A percentile compares a stretch with the other conserved stretches of the same genome.
phyloP scores from a whole-genome alignment of 257 asterid genomes.

The Plantago major region DNA sequence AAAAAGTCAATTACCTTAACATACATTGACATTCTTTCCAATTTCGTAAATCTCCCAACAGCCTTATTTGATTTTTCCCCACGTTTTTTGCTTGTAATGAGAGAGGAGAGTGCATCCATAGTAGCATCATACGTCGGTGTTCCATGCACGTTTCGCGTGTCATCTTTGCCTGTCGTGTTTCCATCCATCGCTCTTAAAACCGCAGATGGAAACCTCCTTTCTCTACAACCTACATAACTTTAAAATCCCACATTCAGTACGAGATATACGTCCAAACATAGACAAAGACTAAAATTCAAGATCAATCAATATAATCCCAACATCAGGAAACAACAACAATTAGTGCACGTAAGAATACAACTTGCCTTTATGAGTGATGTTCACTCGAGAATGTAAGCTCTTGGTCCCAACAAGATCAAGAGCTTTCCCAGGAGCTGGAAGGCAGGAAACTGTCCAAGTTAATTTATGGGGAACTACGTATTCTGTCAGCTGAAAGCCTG shows the following conservation, averaged over 20 bases:
- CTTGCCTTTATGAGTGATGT: constrained; percentile 31
- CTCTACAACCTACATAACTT: constrained; percentile 28
- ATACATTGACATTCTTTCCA: constrained; percentile 69
- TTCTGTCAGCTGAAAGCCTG: constrained; percentile 26
- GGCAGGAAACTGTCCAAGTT: constrained; percentile 25
- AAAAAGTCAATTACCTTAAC: constrained; percentile 44
- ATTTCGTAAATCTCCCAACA: constrained; percentile 36
- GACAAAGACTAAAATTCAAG: constrained; percentile 7
- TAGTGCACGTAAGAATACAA: constrained; percentile 10
- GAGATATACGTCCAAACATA: background rate
- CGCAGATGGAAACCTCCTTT: constrained; percentile 29
- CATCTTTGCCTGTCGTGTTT: constrained; percentile 33
- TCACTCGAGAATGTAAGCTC: constrained; percentile 26
- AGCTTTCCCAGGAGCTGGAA: constrained; percentile 22
- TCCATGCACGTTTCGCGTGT: constrained; percentile 24
- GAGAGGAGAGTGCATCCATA: constrained; percentile 92
- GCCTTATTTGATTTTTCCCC: constrained; percentile 33
- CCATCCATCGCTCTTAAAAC: constrained; percentile 35
- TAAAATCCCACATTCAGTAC: background rate
- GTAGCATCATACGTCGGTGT: constrained; percentile 61
- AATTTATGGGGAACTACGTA: constrained; percentile 24
- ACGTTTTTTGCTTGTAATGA: constrained; percentile 56
- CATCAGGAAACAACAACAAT: background rate
- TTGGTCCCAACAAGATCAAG: constrained; percentile 26
- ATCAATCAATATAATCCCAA: background rate